These are phyloP conservation scores for Colletotrichum cordylinicola DNA, from an alignment of 2,329 filamentous ascomycete genomes.

Conservation along the genomic window DNA sequence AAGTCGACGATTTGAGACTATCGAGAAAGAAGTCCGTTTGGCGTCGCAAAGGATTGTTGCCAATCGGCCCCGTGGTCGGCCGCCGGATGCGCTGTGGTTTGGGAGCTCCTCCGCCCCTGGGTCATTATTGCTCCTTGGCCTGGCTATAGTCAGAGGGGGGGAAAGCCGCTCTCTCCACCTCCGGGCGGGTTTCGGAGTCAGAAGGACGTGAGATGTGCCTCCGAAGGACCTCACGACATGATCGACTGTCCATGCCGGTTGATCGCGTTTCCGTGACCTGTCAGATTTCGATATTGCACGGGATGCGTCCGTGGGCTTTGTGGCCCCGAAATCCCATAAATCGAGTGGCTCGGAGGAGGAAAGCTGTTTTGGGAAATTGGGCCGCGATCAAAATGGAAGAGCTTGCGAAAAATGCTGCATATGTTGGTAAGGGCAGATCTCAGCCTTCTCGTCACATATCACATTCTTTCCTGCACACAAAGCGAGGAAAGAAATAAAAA, in stretches of 20 bases:
- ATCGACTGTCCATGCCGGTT: slow-evolving; percentile 19
- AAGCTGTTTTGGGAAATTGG: slow-evolving; percentile 4
- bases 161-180: background rate
- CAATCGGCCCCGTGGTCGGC: slow-evolving; percentile 4
- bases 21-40: background rate
- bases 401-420: slow-evolving; percentile 20
- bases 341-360: slow-evolving; percentile 11
- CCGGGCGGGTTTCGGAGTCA: background rate
- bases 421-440: slow-evolving; percentile 9
- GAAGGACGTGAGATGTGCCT: background rate
- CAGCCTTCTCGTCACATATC: slow-evolving; percentile 8
- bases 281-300: slow-evolving; percentile 9
- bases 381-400: slow-evolving; percentile 22
- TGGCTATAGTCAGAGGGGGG: background rate
- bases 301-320: background rate
- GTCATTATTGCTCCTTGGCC: background rate
- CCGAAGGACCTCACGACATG: background rate
- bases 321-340: background rate
- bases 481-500: background rate
- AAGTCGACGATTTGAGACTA: background rate
- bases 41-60: slow-evolving; percentile 1
- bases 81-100: background rate
- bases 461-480: background rate
- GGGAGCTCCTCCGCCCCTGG: background rate
- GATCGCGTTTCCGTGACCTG: slow-evolving; percentile 15